Conservation (phyloP, 306 rosid species). For the Albizia julibrissin region DNA sequence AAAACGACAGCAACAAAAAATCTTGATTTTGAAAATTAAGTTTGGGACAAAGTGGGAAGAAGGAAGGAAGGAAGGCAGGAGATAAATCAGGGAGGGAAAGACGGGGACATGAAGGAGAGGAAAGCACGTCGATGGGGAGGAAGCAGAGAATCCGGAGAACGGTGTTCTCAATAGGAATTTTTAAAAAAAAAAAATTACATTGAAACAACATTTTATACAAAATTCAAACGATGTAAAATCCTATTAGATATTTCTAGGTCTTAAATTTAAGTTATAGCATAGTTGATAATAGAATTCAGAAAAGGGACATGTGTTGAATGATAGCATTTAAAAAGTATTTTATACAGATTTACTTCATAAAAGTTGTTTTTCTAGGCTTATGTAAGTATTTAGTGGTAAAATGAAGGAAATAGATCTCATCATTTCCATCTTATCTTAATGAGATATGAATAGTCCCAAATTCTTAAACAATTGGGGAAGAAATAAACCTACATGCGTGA, state of each 20-base stretch:
- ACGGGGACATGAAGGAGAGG: slow-evolving; percentile 44
- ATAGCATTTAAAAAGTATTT: not conserved
- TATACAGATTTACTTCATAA: not conserved
- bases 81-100: slow-evolving; percentile 24
- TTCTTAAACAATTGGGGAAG: not conserved
- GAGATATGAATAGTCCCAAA: not conserved
- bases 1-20: slow-evolving; percentile 48
- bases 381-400: too few relatives aligned
- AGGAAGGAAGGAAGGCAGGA: slow-evolving; percentile 6
- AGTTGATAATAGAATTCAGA: too few relatives aligned
- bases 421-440: not conserved
- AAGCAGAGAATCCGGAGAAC: slow-evolving; percentile 48
- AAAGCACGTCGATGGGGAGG: slow-evolving; percentile 43
- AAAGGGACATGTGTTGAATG: too few relatives aligned
- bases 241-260: too few relatives aligned
- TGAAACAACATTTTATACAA: too few relatives aligned
- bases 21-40: slow-evolving; percentile 24
- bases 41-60: slow-evolving; percentile 13
- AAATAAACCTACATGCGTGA: not conserved
- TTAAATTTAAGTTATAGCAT: too few relatives aligned
- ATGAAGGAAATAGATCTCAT: not conserved
- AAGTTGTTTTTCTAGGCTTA: not conserved
- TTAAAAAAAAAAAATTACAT: too few relatives aligned
- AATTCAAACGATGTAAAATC: too few relatives aligned
- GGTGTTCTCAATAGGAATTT: not conserved